Conservation (phyloP, 768 basidiomycete species). For the Boletus eberwhitei region DNA sequence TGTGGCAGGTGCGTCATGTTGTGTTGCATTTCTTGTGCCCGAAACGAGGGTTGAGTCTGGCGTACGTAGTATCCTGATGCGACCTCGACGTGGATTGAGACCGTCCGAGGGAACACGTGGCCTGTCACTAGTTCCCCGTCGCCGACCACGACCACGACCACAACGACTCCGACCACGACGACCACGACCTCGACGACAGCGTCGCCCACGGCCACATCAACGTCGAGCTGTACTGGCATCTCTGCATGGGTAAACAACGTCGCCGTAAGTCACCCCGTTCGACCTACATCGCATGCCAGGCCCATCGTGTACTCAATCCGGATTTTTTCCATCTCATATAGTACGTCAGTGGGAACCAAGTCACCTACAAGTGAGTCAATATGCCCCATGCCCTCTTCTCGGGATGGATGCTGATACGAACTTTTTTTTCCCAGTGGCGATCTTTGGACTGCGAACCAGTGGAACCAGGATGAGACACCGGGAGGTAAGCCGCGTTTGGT, state of each 20-base stretch:
- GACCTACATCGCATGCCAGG: too few relatives aligned
- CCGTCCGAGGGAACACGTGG: slow-evolving; percentile 38
- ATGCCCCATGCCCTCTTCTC: too few relatives aligned
- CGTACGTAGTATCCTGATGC: slow-evolving; percentile 37
- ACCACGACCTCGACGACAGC: not conserved
- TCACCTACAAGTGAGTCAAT: slow-evolving; percentile 37
- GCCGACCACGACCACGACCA: not conserved
- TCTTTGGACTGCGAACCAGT: slow-evolving; percentile 49
- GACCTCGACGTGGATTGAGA: slow-evolving; percentile 36
- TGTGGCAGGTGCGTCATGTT: slow-evolving; percentile 37
- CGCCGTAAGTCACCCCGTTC: too few relatives aligned
- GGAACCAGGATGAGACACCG: slow-evolving; percentile 40
- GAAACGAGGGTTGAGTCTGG: not conserved
- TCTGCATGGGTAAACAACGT: too few relatives aligned
- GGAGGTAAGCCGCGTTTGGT: slow-evolving; percentile 18
- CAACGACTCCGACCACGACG: not conserved
- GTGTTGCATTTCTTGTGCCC: not conserved
- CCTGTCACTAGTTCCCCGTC: slow-evolving; percentile 20
- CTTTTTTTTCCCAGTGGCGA: slow-evolving; percentile 34
- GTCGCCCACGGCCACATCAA: too few relatives aligned
- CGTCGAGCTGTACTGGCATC: too few relatives aligned
- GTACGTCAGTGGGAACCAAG: slow-evolving; percentile 34
- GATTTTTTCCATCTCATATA: too few relatives aligned
- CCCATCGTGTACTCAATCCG: too few relatives aligned
- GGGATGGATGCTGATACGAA: too few relatives aligned